Conservation (phyloP, 1,284 basidiomycete species). For the Ganoderma sinense region DNA sequence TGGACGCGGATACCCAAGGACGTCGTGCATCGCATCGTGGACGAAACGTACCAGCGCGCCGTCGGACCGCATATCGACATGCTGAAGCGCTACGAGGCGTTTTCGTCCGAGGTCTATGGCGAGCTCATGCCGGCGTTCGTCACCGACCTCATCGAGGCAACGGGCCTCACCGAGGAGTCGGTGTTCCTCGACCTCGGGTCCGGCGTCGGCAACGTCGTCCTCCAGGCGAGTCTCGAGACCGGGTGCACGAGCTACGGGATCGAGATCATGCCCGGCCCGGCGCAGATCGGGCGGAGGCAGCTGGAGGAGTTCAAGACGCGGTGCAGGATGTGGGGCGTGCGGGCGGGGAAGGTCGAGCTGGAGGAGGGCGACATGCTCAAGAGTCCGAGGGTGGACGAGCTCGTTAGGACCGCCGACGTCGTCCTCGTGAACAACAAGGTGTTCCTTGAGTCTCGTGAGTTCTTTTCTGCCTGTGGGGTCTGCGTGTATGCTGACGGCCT, state of each 20-base stretch:
- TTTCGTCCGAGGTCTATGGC: slow-evolving; percentile 79
- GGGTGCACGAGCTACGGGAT: slow-evolving; percentile 79
- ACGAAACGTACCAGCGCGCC: slow-evolving; percentile 82
- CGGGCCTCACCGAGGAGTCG: slow-evolving; percentile 63
- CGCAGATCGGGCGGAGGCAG: slow-evolving; percentile 68
- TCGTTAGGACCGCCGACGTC: slow-evolving; percentile 75
- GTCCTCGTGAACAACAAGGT: slow-evolving; percentile 85
- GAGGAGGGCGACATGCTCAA: slow-evolving; percentile 78
- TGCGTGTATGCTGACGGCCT: too few species aligned
- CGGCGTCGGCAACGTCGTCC: slow-evolving; percentile 81
- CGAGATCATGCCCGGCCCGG: slow-evolving; percentile 68
- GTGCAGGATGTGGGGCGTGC: slow-evolving; percentile 80
- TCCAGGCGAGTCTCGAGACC: slow-evolving; percentile 77
- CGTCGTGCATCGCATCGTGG: slow-evolving; percentile 72
- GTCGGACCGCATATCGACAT: slow-evolving; percentile 74
- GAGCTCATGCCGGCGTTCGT: slow-evolving; percentile 77
- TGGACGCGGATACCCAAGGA: slow-evolving; percentile 66
- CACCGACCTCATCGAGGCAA: slow-evolving; percentile 66
- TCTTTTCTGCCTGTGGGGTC: background rate
- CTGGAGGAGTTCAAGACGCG: slow-evolving; percentile 67
- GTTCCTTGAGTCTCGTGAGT: slow-evolving; percentile 71
- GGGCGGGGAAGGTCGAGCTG: slow-evolving; percentile 71
- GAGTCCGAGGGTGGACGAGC: slow-evolving; percentile 63
- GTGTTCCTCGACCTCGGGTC: slow-evolving; percentile 82
- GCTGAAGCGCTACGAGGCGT: slow-evolving; percentile 74